Evolutionary conservation across 805 yeast species (phyloP).

Genomic region (Metschnikowia lachancei): DNA sequence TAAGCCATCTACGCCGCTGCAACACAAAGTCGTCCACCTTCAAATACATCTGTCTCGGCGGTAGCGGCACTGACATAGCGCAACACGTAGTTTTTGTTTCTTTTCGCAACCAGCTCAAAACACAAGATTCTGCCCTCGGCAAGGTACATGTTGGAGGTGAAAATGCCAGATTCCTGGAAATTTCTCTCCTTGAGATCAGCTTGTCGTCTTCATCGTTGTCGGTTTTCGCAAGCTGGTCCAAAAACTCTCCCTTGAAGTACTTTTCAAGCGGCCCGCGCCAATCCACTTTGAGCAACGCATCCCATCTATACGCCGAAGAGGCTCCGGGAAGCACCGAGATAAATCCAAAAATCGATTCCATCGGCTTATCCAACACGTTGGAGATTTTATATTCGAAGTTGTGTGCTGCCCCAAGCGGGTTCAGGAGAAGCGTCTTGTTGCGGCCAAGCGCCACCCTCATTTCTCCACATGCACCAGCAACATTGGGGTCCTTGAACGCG

Average conservation of each 20-base stretch:
- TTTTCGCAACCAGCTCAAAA: conserved; percentile 92
- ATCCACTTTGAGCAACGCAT: conserved; percentile 65
- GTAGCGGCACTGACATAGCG: conserved; percentile 89
- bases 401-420: conserved; percentile 94
- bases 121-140: conserved; percentile 96
- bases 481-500: conserved; percentile 72
- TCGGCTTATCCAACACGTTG: conserved; percentile 90
- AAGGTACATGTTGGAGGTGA: conserved; percentile 92
- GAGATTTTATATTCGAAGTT: conserved; percentile 96
- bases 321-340: conserved; percentile 96
- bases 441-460: conserved; percentile 82
- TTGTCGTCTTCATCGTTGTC: conserved; percentile 36
- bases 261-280: conserved; percentile 86
- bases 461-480: conserved; percentile 98
- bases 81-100: conserved; percentile 78
- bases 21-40: conserved; percentile 90
- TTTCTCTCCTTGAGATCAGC: conserved; percentile 35
- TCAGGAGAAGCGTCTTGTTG: conserved; percentile 46
- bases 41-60: conserved; percentile 98
- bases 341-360: conserved; percentile 92
- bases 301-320: conserved; percentile 87
- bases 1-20: conserved; percentile 97
- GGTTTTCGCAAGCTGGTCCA: conserved; percentile 57
- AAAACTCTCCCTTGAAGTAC: conserved; percentile 88
- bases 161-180: conserved; percentile 57